Base-by-base conservation (phyloP, 805 yeast genomes). In the Yarrowia sp. region DNA sequence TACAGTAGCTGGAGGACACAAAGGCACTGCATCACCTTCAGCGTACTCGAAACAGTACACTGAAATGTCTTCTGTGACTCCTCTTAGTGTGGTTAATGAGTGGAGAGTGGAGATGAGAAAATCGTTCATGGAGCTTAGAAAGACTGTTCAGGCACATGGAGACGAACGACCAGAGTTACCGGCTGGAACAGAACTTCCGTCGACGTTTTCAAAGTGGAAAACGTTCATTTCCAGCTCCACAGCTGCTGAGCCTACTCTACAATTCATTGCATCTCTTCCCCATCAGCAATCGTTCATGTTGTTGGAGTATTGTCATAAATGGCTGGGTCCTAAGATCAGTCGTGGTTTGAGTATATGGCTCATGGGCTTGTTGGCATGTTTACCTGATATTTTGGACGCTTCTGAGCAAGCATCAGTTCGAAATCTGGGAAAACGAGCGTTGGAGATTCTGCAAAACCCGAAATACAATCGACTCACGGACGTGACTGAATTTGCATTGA, bases 201-300 rank as follows among this genome's bases (percentile, higher is more conserved):
- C 64, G 11, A 76, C 79, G 2, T 74, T 74, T 18, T 74, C 76
- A 43, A 72, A 76, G 14, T 82, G 86, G 86, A 80, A 80, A 65
- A 69, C 69, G 8, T 77, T 75, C 64, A 70, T 81, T 1, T 73
- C 75, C 63, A 70, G 74, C 15, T 73, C 74, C 17, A 67, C 68
- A 8, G 69, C 74, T 2, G 65, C 66, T 3, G 51, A 35, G 9
- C 82, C 83, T 4, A 70, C 74, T 10, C 60, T 67, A 6, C 72
- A 69, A 6, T 65, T 75, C 10, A 48, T 80, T 18, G 71, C 72
- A 2, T 73, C 75, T 1, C 62, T 81, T n/a, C 78, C 75, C 48
- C 80, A 79, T 45, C 69, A 68, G 5, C 72, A 73, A 45, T 70
- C 72, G 17, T 70, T 80, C 48, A 74, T 78, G 51, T 70, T 81